A percentile compares a stretch with the other conserved stretches of the same genome.
Conservation (phyloP, 257 asterid genomes). For the Jacaranda copaia region DNA sequence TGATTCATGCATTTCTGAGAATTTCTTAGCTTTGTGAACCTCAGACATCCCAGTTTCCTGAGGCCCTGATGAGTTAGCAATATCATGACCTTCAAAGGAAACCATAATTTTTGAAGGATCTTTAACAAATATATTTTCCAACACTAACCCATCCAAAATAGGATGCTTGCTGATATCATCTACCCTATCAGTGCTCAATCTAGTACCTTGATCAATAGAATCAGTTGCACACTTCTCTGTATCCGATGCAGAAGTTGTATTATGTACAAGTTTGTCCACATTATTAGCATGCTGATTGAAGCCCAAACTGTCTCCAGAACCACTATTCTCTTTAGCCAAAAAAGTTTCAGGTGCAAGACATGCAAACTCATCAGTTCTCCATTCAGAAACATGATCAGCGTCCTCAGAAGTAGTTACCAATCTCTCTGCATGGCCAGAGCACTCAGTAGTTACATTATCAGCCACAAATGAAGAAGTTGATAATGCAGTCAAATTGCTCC, state of each 20-base stretch:
- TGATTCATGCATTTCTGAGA: slow-evolving; percentile 34
- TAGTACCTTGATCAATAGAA: slow-evolving; percentile 31
- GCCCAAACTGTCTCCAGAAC: slow-evolving; percentile 33
- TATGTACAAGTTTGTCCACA: slow-evolving; percentile 28
- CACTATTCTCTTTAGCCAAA: slow-evolving; percentile 26
- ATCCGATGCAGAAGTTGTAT: slow-evolving; percentile 35
- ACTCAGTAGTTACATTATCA: slow-evolving; percentile 23
- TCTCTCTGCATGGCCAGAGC: slow-evolving; percentile 33
- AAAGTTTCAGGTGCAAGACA: slow-evolving; percentile 34
- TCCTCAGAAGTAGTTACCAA: slow-evolving; percentile 18
- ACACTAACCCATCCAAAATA: slow-evolving; percentile 30
- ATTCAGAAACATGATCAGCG: slow-evolving; percentile 26
- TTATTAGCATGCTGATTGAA: slow-evolving; percentile 31
- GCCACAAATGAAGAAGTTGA: slow-evolving; percentile 27
- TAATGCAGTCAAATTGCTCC: slow-evolving; percentile 38
- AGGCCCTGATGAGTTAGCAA: slow-evolving; percentile 39
- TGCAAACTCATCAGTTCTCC: slow-evolving; percentile 37
- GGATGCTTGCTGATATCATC: slow-evolving; percentile 33
- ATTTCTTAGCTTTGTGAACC: slow-evolving; percentile 31
- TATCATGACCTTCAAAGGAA: slow-evolving; percentile 38
- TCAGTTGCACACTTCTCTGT: slow-evolving; percentile 36
- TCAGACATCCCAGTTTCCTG: slow-evolving; percentile 36
- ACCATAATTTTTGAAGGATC: slow-evolving; percentile 37
- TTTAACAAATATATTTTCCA: slow-evolving; percentile 30
- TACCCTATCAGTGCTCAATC: slow-evolving; percentile 26